A percentile compares a stretch with the other conserved stretches of the same genome.
phyloP scores from a whole-genome alignment of 768 basidiomycete species.

The Amanita pallidorosea region DNA sequence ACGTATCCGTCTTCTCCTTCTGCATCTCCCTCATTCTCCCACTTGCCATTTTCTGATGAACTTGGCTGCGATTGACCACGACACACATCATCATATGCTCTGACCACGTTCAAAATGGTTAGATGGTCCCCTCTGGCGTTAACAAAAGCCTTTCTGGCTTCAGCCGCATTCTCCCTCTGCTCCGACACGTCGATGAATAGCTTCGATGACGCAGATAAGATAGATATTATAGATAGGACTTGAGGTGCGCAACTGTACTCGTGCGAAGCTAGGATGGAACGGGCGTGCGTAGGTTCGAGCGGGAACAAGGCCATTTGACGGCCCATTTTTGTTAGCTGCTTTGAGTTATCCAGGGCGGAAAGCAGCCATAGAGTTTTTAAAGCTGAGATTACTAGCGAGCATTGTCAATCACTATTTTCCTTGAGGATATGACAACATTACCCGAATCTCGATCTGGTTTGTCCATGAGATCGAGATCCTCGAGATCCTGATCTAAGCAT shows the following conservation, averaged over 20 bases:
- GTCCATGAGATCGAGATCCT: slow-evolving; percentile 84
- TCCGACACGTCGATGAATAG: slow-evolving; percentile 73
- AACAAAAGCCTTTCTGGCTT: slow-evolving; percentile 67
- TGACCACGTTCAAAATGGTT: slow-evolving; percentile 77
- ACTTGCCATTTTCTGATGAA: slow-evolving; percentile 21
- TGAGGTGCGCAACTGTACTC: slow-evolving; percentile 64
- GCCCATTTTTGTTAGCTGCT: slow-evolving; percentile 61
- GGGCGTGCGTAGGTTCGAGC: slow-evolving; percentile 76
- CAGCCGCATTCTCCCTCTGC: slow-evolving; percentile 60
- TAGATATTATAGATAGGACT: slow-evolving; percentile 74
- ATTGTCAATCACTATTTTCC: not conserved
- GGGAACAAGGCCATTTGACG: slow-evolving; percentile 88
- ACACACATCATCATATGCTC: slow-evolving; percentile 65
- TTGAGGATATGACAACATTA: slow-evolving; percentile 23
- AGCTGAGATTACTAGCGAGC: slow-evolving; percentile 42
- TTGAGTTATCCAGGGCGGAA: slow-evolving; percentile 62
- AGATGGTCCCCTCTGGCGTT: slow-evolving; percentile 87
- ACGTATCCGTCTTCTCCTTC: not conserved
- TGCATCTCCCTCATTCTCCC: slow-evolving; percentile 24
- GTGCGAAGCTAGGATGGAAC: slow-evolving; percentile 71
- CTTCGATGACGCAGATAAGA: slow-evolving; percentile 73
- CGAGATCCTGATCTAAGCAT: slow-evolving; percentile 72
- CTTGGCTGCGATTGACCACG: not conserved
- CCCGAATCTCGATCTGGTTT: slow-evolving; percentile 65
- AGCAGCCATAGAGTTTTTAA: slow-evolving; percentile 69